These are phyloP conservation scores for Paraconiothyrium sp. DNA, from an alignment of 2,329 filamentous ascomycete genomes.

Conservation along the genomic window DNA sequence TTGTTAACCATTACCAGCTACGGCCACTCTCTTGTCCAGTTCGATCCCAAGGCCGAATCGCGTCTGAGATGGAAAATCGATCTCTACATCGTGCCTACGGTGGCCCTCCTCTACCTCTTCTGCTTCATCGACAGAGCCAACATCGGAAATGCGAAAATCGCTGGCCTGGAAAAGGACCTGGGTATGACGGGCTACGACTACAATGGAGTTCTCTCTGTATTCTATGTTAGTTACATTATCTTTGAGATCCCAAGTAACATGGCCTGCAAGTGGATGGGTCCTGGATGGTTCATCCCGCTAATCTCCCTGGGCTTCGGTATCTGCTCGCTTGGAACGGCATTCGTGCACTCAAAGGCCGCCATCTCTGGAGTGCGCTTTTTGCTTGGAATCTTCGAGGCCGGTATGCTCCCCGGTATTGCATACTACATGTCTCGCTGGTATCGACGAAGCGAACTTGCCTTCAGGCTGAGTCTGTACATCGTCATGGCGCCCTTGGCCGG, in stretches of 20 bases:
- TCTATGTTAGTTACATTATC: slow-evolving; percentile 76
- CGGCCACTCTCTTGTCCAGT: slow-evolving; percentile 47
- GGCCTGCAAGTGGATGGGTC: slow-evolving; percentile 74
- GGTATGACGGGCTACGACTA: slow-evolving; percentile 71
- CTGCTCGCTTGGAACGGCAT: slow-evolving; percentile 71
- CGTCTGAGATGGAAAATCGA: slow-evolving; percentile 72
- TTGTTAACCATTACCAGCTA: slow-evolving; percentile 35
- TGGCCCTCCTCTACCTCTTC: slow-evolving; percentile 73
- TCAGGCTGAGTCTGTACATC: slow-evolving; percentile 73
- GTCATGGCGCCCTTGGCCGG: slow-evolving; percentile 76
- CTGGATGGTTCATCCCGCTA: slow-evolving; percentile 74
- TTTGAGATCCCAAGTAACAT: slow-evolving; percentile 71
- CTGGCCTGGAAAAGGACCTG: slow-evolving; percentile 71
- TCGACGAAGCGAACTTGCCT: slow-evolving; percentile 72
- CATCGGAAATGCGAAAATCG: slow-evolving; percentile 75
- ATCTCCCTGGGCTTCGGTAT: slow-evolving; percentile 71
- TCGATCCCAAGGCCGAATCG: slow-evolving; percentile 67
- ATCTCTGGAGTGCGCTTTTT: slow-evolving; percentile 72
- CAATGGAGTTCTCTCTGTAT: slow-evolving; percentile 72
- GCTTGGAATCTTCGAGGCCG: slow-evolving; percentile 73
- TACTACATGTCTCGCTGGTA: slow-evolving; percentile 81
- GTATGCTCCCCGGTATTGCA: slow-evolving; percentile 77
- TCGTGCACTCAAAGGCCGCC: slow-evolving; percentile 64
- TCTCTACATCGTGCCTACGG: slow-evolving; percentile 70
- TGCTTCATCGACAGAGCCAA: slow-evolving; percentile 81